Conservation (phyloP, 352 stramenopile species). For the Globisporangium middletonii region DNA sequence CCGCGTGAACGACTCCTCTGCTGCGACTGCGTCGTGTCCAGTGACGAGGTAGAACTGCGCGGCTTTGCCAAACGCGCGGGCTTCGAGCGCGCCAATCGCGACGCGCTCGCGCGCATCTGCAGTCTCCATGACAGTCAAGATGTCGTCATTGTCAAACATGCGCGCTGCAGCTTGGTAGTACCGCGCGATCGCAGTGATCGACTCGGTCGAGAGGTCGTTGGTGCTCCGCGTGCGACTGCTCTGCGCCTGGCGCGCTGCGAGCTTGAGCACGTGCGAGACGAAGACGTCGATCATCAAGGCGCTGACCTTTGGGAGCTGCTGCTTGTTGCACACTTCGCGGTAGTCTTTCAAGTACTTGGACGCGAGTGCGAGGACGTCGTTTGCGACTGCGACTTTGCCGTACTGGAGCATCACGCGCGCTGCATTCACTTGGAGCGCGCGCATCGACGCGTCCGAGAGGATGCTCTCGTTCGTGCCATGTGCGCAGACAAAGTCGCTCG, state of each 20-base stretch:
- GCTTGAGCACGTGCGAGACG: slow-evolving; percentile 72
- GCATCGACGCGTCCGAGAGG: slow-evolving; percentile 25
- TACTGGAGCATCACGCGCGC: slow-evolving; percentile 60
- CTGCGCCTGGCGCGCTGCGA: slow-evolving; percentile 56
- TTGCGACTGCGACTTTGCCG: slow-evolving; percentile 52
- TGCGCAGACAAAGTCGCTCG: slow-evolving; percentile 26
- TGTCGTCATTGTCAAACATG: slow-evolving; percentile 80
- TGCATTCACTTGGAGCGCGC: slow-evolving; percentile 24
- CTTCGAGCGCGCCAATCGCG: slow-evolving; percentile 56
- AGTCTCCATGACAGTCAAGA: slow-evolving; percentile 59
- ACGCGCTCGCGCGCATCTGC: slow-evolving; percentile 33
- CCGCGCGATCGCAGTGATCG: slow-evolving; percentile 37
- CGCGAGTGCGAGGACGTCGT: slow-evolving; percentile 61
- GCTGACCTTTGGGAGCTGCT: slow-evolving; percentile 68
- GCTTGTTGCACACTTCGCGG: slow-evolving; percentile 57
- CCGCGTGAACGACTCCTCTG: slow-evolving; percentile 50
- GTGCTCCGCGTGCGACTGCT: slow-evolving; percentile 11
- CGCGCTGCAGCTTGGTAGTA: slow-evolving; percentile 76
- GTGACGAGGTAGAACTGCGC: slow-evolving; percentile 56
- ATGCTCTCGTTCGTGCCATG: slow-evolving; percentile 21
- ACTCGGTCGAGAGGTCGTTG: slow-evolving; percentile 11
- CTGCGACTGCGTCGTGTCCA: slow-evolving; percentile 25
- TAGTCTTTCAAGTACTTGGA: slow-evolving; percentile 78
- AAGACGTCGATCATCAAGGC: slow-evolving; percentile 79
- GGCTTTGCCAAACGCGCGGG: slow-evolving; percentile 56